phyloP scores from a whole-genome alignment of 2,329 filamentous ascomycete genomes.

The Paracoccidioides brasiliensis region DNA sequence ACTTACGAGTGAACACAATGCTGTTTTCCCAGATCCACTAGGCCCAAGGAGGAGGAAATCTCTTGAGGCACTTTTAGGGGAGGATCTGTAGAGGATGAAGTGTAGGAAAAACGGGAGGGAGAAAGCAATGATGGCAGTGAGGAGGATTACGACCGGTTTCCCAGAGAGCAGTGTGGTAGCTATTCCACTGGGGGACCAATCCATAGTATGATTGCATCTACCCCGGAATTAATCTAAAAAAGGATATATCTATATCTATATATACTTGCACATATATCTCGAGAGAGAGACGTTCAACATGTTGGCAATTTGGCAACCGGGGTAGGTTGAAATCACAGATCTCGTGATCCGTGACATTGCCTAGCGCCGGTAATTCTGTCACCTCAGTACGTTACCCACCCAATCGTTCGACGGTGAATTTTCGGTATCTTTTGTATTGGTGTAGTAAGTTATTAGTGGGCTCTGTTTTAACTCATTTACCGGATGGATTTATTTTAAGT shows the following conservation, averaged over 20 bases:
- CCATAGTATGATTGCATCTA: slow-evolving; percentile 10
- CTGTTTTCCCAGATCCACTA: slow-evolving; percentile 73
- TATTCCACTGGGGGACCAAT: slow-evolving; percentile 27
- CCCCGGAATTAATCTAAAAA: slow-evolving; percentile 4
- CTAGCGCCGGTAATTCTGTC: no score
- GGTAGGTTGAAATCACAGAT: no score
- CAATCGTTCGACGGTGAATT: no score
- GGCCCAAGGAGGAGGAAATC: slow-evolving; percentile 75
- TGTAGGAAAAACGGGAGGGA: slow-evolving; percentile 67
- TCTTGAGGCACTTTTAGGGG: slow-evolving; percentile 48
- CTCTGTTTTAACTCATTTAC: no score
- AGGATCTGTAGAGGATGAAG: slow-evolving; percentile 53
- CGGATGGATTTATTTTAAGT: no score
- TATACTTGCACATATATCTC: no score
- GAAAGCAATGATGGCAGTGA: slow-evolving; percentile 59
- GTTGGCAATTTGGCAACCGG: no score
- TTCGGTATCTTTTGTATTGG: no score
- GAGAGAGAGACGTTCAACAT: no score
- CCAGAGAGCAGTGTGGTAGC: slow-evolving; percentile 32
- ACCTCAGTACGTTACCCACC: no score
- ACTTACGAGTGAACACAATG: slow-evolving; percentile 62
- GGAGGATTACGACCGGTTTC: slow-evolving; percentile 38
- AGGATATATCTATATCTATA: not conserved
- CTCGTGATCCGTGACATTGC: no score
- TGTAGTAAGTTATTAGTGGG: no score